These are phyloP conservation scores for Madurella fahalii DNA, from an alignment of 2,329 filamentous ascomycete species.

Conservation along the genomic window DNA sequence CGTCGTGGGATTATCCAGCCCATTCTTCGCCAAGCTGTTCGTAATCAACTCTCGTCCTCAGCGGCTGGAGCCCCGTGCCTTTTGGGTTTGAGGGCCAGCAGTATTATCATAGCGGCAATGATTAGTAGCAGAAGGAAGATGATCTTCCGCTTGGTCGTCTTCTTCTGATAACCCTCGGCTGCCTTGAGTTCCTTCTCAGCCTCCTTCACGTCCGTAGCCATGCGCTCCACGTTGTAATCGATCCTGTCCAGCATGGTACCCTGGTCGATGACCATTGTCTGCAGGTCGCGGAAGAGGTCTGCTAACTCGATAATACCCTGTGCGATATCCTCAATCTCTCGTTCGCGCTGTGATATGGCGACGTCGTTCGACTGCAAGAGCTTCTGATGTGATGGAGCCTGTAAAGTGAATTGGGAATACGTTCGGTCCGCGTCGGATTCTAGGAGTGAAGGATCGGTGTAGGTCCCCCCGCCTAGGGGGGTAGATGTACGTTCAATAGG, in stretches of 20 bases:
- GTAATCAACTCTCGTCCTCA: conserved; percentile 3
- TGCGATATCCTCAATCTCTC: conserved; percentile 96
- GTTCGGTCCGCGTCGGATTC: conserved; percentile 92
- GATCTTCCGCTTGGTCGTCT: conserved; percentile 84
- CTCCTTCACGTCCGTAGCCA: conserved; percentile 87
- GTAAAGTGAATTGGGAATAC: conserved; percentile 84
- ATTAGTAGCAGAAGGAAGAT: conserved; percentile 84
- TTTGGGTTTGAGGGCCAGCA: conserved; percentile 77
- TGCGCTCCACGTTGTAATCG: conserved; percentile 96
- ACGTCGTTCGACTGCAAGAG: conserved; percentile 72
- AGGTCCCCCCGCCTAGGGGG: conserved; percentile 43
- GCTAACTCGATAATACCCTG: conserved; percentile 96
- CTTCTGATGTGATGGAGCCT: conserved; percentile 68
- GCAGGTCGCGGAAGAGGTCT: conserved; percentile 93
- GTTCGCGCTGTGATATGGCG: conserved; percentile 84
- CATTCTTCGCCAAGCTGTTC: background rate
- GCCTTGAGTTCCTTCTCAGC: conserved; percentile 90
- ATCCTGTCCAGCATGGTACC: conserved; percentile 90
- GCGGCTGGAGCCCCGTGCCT: conserved; percentile 30
- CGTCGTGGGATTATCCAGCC: background rate
- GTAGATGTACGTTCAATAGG: conserved; percentile 48
- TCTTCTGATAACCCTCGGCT: conserved; percentile 83
- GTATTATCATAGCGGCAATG: conserved; percentile 80
- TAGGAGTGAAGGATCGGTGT: conserved; percentile 80
- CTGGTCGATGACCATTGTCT: conserved; percentile 91